Percentiles rank a stretch among this genome's conserved stretches.
phyloP scores from a whole-genome alignment of 1,284 basidiomycete genomes.

The Volvariella surrecta region DNA sequence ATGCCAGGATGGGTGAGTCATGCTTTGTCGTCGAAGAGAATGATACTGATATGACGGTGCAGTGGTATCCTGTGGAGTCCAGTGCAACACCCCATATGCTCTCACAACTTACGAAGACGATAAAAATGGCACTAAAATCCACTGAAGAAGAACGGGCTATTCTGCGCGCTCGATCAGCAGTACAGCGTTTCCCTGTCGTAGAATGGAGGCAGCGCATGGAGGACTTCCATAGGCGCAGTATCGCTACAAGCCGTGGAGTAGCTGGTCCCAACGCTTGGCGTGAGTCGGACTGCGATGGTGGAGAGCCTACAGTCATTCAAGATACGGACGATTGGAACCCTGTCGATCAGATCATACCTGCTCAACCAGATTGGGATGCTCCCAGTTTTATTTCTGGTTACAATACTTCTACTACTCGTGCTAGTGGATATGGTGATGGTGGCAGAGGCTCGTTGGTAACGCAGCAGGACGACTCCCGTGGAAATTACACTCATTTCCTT shows the following conservation, averaged over 20 bases:
- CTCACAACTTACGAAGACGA: constrained; percentile 89
- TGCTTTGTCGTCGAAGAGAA: constrained; percentile 4
- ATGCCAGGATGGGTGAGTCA: constrained; percentile 91
- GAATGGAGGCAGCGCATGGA: constrained; percentile 94
- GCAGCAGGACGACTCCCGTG: constrained; percentile 18
- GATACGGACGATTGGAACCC: constrained; percentile 41
- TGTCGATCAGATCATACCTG: constrained; percentile 28
- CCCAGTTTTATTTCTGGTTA: constrained; percentile 24
- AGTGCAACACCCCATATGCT: constrained; percentile 87
- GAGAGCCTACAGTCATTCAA: constrained; percentile 29
- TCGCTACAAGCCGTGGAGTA: constrained; percentile 56
- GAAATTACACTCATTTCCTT: constrained; percentile 71
- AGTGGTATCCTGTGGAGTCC: constrained; percentile 96
- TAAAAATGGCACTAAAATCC: constrained; percentile 89
- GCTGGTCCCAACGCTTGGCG: constrained; percentile 76
- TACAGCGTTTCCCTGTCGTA: constrained; percentile 93
- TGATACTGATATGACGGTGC: constrained; percentile 11
- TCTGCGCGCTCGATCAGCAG: constrained; percentile 83
- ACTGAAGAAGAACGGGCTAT: constrained; percentile 85
- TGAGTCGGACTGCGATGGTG: constrained; percentile 58
- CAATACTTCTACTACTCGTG: constrained; percentile 37
- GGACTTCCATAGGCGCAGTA: constrained; percentile 86
- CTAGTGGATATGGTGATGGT: constrained; percentile 23
- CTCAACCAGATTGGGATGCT: constrained; percentile 38
- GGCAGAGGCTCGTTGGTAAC: constrained; percentile 46